These are phyloP conservation scores for Vitis hybrid DNA, from an alignment of 177 flowering plant genomes.

Conservation along the genomic window DNA sequence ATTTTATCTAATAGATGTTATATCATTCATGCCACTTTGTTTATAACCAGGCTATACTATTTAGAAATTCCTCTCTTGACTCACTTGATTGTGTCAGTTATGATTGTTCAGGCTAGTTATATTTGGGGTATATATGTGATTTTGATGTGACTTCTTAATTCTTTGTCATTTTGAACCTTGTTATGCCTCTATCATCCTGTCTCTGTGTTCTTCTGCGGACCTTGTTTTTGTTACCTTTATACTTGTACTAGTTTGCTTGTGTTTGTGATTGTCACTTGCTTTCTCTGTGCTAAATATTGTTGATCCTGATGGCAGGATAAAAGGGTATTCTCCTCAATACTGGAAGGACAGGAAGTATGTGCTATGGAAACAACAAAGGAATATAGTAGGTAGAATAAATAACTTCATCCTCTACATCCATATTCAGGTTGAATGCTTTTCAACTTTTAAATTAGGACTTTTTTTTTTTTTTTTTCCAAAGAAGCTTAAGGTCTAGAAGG, in stretches of 20 bases:
- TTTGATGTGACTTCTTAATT: not conserved
- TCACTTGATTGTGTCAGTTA: too few species aligned
- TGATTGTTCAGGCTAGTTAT: not conserved
- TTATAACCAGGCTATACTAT: too few species aligned
- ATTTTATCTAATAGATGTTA: too few species aligned
- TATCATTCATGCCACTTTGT: too few species aligned
- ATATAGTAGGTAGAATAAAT: conserved; percentile 26
- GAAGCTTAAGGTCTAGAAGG: not conserved
- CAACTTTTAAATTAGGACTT: not conserved
- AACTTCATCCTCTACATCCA: not conserved
- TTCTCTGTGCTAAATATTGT: not conserved
- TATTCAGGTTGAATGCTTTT: not conserved
- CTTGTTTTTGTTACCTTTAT: not conserved
- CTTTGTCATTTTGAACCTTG: not conserved
- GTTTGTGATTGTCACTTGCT: not conserved
- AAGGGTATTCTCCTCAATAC: conserved; percentile 25
- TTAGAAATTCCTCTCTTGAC: too few species aligned
- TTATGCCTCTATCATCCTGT: conserved; percentile 4
- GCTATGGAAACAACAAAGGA: conserved; percentile 19
- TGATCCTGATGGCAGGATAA: conserved; percentile 36
- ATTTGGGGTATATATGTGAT: not conserved
- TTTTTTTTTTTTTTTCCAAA: not conserved
- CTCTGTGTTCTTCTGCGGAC: not conserved
- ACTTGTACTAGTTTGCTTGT: not conserved
- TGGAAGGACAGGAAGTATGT: conserved; percentile 34